These are phyloP conservation scores for Amborella trichopoda DNA, from an alignment of 164 flowering plant genomes.

Conservation along the genomic window DNA sequence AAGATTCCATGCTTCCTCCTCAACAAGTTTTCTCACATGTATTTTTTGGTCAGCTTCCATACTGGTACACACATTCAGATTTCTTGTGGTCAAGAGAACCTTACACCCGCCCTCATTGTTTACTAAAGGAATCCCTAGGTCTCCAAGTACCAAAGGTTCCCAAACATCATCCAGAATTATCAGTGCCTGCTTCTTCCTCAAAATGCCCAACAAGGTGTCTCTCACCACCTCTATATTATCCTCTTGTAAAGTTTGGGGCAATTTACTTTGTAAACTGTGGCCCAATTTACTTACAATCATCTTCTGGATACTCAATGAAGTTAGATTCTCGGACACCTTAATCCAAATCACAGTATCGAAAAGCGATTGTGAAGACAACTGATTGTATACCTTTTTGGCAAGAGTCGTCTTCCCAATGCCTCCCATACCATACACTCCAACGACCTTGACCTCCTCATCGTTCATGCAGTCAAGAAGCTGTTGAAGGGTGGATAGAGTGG, in stretches of 20 bases:
- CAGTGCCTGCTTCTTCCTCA: conserved; percentile 3
- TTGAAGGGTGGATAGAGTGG: no score
- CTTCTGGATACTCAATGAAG: conserved; percentile 1
- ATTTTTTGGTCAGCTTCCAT: conserved; percentile 2
- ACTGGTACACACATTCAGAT: not conserved
- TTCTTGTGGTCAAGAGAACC: conserved; percentile 7
- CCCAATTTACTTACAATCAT: no score
- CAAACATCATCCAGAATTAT: conserved; percentile 8
- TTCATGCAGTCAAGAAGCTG: not conserved
- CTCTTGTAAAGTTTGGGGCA: not conserved
- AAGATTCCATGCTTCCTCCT: conserved; percentile 4
- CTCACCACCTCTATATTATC: not conserved
- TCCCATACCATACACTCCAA: no score
- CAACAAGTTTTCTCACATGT: no score
- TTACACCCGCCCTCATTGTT: not conserved
- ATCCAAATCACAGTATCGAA: no score
- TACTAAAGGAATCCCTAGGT: conserved; percentile 1
- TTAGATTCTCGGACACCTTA: conserved; percentile 1
- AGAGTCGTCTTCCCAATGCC: no score
- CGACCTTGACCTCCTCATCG: no score
- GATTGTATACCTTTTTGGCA: no score
- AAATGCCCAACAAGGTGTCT: not conserved
- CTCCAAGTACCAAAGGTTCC: conserved; percentile 5
- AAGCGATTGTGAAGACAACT: no score
- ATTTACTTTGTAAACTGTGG: not conserved